A percentile compares a stretch with the other conserved stretches of the same genome.
These are phyloP conservation scores for Pythium grandisporangium DNA, from an alignment of 352 stramenopile genomes.

Conservation along the genomic window DNA sequence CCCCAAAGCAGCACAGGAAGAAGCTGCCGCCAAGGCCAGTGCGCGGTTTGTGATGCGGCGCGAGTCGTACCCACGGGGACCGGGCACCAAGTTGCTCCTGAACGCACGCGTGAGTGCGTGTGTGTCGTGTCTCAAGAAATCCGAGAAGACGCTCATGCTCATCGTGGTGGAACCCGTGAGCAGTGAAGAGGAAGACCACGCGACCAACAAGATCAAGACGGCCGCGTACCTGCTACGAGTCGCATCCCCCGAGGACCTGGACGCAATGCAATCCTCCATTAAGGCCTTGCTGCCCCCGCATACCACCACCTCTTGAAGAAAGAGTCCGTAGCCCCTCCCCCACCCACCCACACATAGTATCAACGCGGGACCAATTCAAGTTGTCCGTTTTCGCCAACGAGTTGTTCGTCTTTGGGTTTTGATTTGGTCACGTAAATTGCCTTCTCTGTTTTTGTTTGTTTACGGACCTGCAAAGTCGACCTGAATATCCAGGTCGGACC, in stretches of 20 bases:
- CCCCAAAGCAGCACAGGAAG: conserved; percentile 23
- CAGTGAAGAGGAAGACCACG: conserved; percentile 17
- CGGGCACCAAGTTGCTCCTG: conserved; percentile 68
- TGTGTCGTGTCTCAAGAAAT: conserved; percentile 56
- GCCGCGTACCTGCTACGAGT: conserved; percentile 69
- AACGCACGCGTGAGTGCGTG: conserved; percentile 59
- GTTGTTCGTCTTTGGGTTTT: too few relatives aligned
- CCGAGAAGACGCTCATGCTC: conserved; percentile 67
- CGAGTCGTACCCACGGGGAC: conserved; percentile 61
- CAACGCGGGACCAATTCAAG: too few relatives aligned
- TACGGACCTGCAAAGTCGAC: too few relatives aligned
- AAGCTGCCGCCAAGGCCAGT: conserved; percentile 26
- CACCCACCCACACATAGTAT: too few relatives aligned
- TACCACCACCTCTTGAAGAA: conserved; percentile 11
- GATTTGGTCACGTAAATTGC: too few relatives aligned
- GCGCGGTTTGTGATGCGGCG: conserved; percentile 71
- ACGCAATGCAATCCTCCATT: conserved; percentile 35
- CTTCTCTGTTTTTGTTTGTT: too few relatives aligned
- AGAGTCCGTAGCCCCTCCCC: too few relatives aligned
- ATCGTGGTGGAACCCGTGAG: conserved; percentile 36
- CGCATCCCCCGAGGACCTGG: conserved; percentile 42
- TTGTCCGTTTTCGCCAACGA: too few relatives aligned
- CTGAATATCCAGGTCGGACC: too few relatives aligned
- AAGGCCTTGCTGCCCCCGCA: conserved; percentile 11
- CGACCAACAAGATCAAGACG: conserved; percentile 56